Evolutionary conservation across 371 early-diverging fungal species (phyloP).

Genomic region (Coemansia sp.): DNA sequence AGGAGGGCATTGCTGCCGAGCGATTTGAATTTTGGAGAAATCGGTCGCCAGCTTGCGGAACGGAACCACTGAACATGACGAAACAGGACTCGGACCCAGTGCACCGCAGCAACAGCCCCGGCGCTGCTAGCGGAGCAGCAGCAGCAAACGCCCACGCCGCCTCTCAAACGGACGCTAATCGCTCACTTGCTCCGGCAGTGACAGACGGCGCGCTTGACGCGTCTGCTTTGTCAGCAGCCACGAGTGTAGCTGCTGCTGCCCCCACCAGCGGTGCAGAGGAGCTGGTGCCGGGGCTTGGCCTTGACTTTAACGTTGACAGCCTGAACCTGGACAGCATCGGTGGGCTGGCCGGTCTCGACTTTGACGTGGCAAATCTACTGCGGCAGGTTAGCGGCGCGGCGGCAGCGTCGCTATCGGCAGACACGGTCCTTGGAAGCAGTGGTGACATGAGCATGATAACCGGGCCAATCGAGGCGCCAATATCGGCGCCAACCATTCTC

Average conservation of each 20-base stretch:
- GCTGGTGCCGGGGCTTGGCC: slow-evolving; percentile 1
- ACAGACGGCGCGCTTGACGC: neutral
- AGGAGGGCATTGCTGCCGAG: neutral
- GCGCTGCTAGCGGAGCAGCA: neutral
- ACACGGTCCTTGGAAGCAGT: neutral
- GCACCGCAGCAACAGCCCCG: neutral
- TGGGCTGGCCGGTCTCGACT: slow-evolving; percentile 29
- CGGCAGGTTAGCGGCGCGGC: slow-evolving; percentile 32
- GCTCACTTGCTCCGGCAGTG: neutral
- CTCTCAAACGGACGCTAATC: neutral
- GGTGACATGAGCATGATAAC: neutral
- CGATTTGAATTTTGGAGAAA: too few relatives aligned
- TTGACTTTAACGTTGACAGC: slow-evolving; percentile 41
- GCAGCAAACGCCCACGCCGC: neutral
- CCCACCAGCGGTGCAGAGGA: neutral
- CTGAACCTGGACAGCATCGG: slow-evolving; percentile 37
- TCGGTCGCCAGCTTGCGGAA: neutral
- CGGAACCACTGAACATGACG: neutral
- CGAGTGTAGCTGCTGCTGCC: neutral
- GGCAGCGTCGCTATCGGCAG: neutral
- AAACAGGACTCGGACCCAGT: neutral
- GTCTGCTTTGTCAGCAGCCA: neutral
- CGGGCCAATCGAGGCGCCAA: neutral
- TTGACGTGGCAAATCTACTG: slow-evolving; percentile 39
- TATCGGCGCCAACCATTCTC: neutral